phyloP scores from a whole-genome alignment of 2,329 filamentous ascomycete species.

The Graphiopsis chlorocephala region DNA sequence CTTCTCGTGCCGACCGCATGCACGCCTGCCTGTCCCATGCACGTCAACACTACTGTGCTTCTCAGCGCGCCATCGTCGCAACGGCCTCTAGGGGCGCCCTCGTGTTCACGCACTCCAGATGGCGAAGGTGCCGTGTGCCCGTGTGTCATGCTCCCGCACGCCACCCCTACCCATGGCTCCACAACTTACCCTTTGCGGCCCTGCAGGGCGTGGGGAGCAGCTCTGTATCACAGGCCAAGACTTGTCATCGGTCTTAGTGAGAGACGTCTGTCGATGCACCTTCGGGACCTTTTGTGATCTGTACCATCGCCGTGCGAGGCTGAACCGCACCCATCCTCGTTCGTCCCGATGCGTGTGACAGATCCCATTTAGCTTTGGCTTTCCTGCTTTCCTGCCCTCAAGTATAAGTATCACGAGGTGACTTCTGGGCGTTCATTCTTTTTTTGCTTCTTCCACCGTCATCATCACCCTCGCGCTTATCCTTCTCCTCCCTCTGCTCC shows the following conservation, averaged over 20 bases:
- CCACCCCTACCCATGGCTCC: slow-evolving; percentile 11
- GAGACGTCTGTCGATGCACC: slow-evolving; percentile 5
- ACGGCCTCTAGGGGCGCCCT: slow-evolving; percentile 6
- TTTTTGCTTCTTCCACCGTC: neutral
- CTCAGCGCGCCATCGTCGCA: slow-evolving; percentile 5
- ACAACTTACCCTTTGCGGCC: slow-evolving; percentile 5
- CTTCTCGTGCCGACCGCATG: neutral
- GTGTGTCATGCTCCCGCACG: slow-evolving; percentile 14
- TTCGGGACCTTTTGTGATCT: slow-evolving; percentile 8
- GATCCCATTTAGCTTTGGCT: slow-evolving; percentile 2
- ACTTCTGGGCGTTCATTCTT: neutral
- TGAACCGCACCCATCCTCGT: neutral
- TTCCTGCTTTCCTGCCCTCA: neutral
- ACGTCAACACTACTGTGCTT: slow-evolving; percentile 7
- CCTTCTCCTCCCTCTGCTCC: neutral
- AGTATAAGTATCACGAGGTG: neutral
- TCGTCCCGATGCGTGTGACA: slow-evolving; percentile 10
- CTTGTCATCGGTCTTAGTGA: slow-evolving; percentile 13
- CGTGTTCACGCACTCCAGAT: slow-evolving; percentile 8
- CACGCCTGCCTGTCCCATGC: slow-evolving; percentile 10
- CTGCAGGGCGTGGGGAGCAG: slow-evolving; percentile 13
- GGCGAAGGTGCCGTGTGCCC: neutral
- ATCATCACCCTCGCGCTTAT: neutral
- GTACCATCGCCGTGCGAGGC: slow-evolving; percentile 14
- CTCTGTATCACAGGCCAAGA: slow-evolving; percentile 15